Percentiles rank a stretch among this genome's conserved stretches.
Evolutionary conservation across 2,329 filamentous ascomycete species (phyloP).

Genomic region (Neofusicoccum laricinum): DNA sequence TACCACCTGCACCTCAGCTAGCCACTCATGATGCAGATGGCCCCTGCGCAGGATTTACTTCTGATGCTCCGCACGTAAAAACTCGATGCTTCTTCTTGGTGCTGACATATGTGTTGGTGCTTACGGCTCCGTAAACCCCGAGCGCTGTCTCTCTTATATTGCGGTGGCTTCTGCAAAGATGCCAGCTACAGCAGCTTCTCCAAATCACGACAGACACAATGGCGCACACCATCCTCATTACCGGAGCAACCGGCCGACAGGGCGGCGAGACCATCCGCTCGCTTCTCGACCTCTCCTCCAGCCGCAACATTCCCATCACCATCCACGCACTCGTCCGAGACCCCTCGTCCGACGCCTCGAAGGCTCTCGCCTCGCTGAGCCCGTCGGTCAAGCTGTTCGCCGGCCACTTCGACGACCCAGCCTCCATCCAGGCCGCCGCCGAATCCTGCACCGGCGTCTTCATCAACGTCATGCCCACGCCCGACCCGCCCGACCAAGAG

Average conservation of each 20-base stretch:
- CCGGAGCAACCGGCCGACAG: slow-evolving; percentile 41
- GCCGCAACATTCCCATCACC: neutral
- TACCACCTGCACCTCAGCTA: no score
- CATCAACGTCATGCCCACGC: neutral
- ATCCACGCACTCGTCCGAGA: slow-evolving; percentile 10
- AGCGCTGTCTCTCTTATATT: no score
- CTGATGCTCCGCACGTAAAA: no score
- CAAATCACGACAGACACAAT: neutral
- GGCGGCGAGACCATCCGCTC: slow-evolving; percentile 45
- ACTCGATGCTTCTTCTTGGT: no score
- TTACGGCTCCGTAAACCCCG: no score
- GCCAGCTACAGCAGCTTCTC: no score
- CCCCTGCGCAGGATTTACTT: no score
- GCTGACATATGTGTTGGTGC: no score
- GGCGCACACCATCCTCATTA: slow-evolving; percentile 2
- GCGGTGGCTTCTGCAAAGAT: no score
- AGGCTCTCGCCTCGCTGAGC: slow-evolving; percentile 9
- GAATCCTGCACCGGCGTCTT: neutral
- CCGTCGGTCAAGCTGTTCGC: slow-evolving; percentile 14
- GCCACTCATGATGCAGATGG: no score
- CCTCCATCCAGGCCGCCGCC: neutral
- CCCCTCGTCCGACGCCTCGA: neutral
- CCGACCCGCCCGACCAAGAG: neutral
- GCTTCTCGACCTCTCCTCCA: neutral
- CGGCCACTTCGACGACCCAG: neutral